Evolutionary conservation across 768 basidiomycete genomes (phyloP).

Genomic region (Paxillus ammoniavirescens): DNA sequence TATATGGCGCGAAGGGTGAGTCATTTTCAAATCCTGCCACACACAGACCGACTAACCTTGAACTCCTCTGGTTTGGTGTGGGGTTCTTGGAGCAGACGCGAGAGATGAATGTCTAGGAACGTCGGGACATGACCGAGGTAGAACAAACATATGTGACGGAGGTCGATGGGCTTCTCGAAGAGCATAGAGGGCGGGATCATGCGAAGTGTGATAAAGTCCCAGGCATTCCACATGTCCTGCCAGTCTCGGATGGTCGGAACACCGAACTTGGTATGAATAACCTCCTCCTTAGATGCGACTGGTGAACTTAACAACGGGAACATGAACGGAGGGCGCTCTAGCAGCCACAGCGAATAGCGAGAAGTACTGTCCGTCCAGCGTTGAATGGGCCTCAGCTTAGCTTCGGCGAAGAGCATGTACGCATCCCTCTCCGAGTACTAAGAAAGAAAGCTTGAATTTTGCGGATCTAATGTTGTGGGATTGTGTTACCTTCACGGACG

Average conservation of each 20-base stretch:
- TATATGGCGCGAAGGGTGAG: constrained; percentile 25
- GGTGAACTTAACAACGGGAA: constrained; percentile 64
- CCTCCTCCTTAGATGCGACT: constrained; percentile 14
- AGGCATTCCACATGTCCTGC: constrained; percentile 79
- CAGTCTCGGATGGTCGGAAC: constrained; percentile 79
- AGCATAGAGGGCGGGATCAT: constrained; percentile 91
- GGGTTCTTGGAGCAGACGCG: constrained; percentile 67
- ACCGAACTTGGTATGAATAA: constrained; percentile 43
- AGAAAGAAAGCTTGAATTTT: not conserved
- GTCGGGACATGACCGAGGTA: constrained; percentile 93
- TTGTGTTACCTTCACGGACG: constrained; percentile 76
- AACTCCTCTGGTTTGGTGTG: constrained; percentile 84
- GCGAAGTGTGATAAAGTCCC: constrained; percentile 79
- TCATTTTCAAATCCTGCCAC: not conserved
- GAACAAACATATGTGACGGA: constrained; percentile 96
- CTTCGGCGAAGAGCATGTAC: constrained; percentile 63
- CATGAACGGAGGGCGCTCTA: constrained; percentile 80
- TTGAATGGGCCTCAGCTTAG: constrained; percentile 80
- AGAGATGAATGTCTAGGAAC: constrained; percentile 89
- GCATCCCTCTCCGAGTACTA: constrained; percentile 82
- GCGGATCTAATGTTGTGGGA: not conserved
- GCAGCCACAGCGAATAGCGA: constrained; percentile 84
- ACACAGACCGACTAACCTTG: constrained; percentile 44
- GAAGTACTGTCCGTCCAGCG: constrained; percentile 76
- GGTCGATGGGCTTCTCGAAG: constrained; percentile 86